Percentiles rank a stretch among this genome's conserved stretches.
These are phyloP conservation scores for Ceratobasidium sp. DNA, from an alignment of 1,284 basidiomycete genomes.

Conservation along the genomic window DNA sequence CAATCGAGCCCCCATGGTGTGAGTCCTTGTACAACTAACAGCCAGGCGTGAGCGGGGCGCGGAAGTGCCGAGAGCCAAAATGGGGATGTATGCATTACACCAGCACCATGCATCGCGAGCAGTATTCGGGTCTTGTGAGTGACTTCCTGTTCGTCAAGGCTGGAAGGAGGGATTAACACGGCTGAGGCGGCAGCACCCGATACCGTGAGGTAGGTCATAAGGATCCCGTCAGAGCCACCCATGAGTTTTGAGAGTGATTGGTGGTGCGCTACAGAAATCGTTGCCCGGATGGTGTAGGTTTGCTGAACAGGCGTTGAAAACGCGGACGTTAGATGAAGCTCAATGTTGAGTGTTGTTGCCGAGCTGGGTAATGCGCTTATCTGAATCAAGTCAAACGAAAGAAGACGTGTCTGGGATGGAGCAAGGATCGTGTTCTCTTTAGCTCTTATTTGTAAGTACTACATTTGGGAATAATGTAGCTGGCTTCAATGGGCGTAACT, in stretches of 20 bases:
- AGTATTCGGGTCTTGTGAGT: conserved; percentile 55
- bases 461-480: not conserved
- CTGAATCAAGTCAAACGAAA: conserved; percentile 41
- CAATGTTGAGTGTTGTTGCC: not conserved
- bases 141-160: conserved; percentile 42
- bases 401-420: conserved; percentile 40
- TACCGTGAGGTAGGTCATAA: conserved; percentile 62
- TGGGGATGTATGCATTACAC: conserved; percentile 61
- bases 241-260: not conserved
- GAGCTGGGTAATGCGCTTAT: not conserved
- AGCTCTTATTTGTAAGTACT: conserved; percentile 31
- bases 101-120: conserved; percentile 84
- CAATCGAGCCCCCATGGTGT: conserved; percentile 86
- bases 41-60: conserved; percentile 66
- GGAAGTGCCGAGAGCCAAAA: conserved; percentile 69
- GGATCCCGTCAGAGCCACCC: not conserved
- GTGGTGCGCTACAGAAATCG: conserved; percentile 56
- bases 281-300: conserved; percentile 45
- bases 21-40: conserved; percentile 72
- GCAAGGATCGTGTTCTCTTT: conserved; percentile 28
- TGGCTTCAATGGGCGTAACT: not conserved
- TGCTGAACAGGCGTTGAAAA: not conserved
- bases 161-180: conserved; percentile 60
- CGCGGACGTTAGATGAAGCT: not conserved
- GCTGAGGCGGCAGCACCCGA: conserved; percentile 64